Base-by-base conservation (phyloP, 331 rosid species). In the Malus hybrid region DNA sequence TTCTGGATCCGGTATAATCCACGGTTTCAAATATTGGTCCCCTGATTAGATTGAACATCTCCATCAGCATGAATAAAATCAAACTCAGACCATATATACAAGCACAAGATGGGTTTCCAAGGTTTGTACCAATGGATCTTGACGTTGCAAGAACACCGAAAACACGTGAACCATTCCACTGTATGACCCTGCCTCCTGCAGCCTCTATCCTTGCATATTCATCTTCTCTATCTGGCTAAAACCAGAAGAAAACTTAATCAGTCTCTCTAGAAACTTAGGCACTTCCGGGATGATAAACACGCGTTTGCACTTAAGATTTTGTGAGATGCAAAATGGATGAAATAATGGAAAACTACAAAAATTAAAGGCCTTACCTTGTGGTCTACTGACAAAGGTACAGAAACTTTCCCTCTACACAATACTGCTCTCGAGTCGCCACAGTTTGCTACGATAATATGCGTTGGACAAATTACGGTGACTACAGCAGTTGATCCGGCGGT, bases 141-240 rank as follows among this genome's bases (percentile, higher is more conserved):
- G 97, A 91, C 92, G 85, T 86, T 11, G 97, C 97, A 70, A 91
- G 85, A 81, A 91, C 97, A 66, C 97, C 97, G 61, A 87, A 85
- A 55, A 91, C 91, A 68, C 94, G 83, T 55, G 79, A 86, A 28
- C 97, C 94, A 10, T 86, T 74, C 97, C 94, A 91, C 70, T 86
- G 86, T 74, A 91, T 87, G 60, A 91, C 82, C 79, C 79, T 91
- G 76, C 97, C 97, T 71, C 93, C 92, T 10, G 94, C 85, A 12
- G 94, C 91, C 83, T 89, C 97, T 78, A 89, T 89, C 74, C 97
- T 87, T 50, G 78, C 91, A 42, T 76, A 61, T 63, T 91, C 97
- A 14, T 91, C 97, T 72, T 89, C 93, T 81, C 97, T 76, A 73
- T 86, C 78, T n/a, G 97, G 97, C 97, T 91, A 83, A 28, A 84